Conservation (phyloP, 2,329 filamentous ascomycete species). For the Chalara sp. region DNA sequence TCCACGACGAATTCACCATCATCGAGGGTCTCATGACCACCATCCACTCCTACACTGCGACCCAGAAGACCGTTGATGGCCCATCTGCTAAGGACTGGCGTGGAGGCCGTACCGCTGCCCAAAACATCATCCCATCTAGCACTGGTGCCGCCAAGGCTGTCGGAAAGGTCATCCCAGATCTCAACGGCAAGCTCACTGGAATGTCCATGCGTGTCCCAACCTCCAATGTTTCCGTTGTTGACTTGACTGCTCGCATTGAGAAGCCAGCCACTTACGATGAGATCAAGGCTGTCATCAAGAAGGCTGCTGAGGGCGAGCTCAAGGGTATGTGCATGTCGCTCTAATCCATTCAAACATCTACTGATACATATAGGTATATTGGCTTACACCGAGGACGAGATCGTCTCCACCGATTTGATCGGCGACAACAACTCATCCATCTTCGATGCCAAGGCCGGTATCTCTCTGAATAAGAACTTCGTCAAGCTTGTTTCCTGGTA, state of each 20-base stretch:
- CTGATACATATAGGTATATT: conserved; percentile 59
- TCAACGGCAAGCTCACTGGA: conserved; percentile 99
- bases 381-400: conserved; percentile 91
- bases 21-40: conserved; percentile 99
- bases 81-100: conserved; percentile 99
- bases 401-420: conserved; percentile 91
- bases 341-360: background rate
- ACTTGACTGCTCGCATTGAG: conserved; percentile 90
- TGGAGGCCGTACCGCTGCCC: conserved; percentile 95
- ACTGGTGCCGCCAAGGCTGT: conserved; percentile 99
- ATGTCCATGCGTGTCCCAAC: conserved; percentile 99
- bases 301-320: conserved; percentile 72
- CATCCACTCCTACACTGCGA: conserved; percentile 98
- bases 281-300: conserved; percentile 91
- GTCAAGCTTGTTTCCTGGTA: conserved; percentile 96
- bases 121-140: conserved; percentile 99
- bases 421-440: conserved; percentile 93
- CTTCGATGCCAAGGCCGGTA: conserved; percentile 99
- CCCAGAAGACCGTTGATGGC: conserved; percentile 98
- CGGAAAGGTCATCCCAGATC: conserved; percentile 96
- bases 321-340: conserved; percentile 61
- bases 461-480: conserved; percentile 97
- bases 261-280: conserved; percentile 82
- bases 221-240: conserved; percentile 97
- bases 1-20: conserved; percentile 97